Evolutionary conservation across 1,284 basidiomycete species (phyloP), one percentile per base, ranked within the genome.

Genomic region (Singerocomus rubriflavus): DNA sequence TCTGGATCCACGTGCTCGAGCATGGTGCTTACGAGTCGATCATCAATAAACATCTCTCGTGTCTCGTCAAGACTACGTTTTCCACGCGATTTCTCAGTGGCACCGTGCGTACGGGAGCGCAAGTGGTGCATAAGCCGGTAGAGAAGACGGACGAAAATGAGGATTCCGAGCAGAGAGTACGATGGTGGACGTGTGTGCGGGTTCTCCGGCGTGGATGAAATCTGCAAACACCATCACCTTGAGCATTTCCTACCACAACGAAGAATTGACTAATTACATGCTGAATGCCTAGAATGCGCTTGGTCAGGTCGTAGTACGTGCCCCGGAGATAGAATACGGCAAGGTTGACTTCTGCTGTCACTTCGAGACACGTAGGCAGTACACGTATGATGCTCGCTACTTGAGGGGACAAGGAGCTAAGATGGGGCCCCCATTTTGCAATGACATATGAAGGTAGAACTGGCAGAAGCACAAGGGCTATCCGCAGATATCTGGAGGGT

Each of bases 261-360:
- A 21, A 21, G 21, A 21, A 21, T 21, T 21, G 21, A 30, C 17
- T 16, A 70, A 83, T 61, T 61, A 93, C 92, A 73, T 92, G 85
- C 61, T 77, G 77, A 31, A 91, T 73, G 0, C 88, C 81, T 5
- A 91, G 72, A 2, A 91, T n/a, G 48, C 93, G 76, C 63, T 85
- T 87, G 16, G 77, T 72, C 34, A 91, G 64, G 62, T 87, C 85
- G 65, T 93, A 88, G 66, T 93, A 93, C 16, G 78, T 77, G 11
- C 93, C 92, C 48, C 76, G 75, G 50, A 94, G 72, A 68, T 94
- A 91, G 70, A 95, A 96, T 31, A 84, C 58, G 0, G 89, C 87
- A 14, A 95, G 76, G 64, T 94, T 93, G 40, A 91, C 66, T 61
- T 95, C 91, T 2, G 80, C 70, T 5, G 77, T 63, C 10, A 82